Base-by-base conservation (phyloP, 208 protist genomes). In the Vickermania ingenoplastis region DNA sequence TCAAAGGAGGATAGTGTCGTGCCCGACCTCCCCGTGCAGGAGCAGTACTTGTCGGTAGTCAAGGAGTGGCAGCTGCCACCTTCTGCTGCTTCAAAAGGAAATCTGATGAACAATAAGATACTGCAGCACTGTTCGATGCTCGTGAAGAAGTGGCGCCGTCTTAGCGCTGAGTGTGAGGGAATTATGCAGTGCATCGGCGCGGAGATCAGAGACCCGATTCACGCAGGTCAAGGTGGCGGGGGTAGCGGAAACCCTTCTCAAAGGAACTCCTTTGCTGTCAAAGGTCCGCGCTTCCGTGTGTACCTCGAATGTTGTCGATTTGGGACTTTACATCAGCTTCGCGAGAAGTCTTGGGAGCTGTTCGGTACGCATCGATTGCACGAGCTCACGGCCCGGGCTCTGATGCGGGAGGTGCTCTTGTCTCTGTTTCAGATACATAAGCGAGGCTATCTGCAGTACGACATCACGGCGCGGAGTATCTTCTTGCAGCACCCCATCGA, bases 371-470 rank as follows among this genome's bases (percentile, higher is more conserved):
- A 23, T 0, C 71, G 75, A 14, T 71, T 96, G 62, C 78, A 88
- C 57, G 90, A 94, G 59, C 73, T 87, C 29, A 86, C 80, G 0
- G 71, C 77, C 4, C 79, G 80, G 1, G 76, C 79, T 3, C 86
- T 83, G 59, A 86, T 90, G 62, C 73, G 75, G 26, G 79, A 96
- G 57, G 87, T 94, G 7, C 75, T 96, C 22, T 57, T 85, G 27
- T 82, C 79, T 11, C 75, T 96, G 22, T 51, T 79, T n/a, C 75
- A 87, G 56, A 52, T 96, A 29, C 90, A 95, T 63, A 72, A 83
- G 23, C 61, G 74, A 13, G 63, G 76, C 23, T 75, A 81, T 50
- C 53, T 92, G 21, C 85, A 92, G 59, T 74, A 81, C 41, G 85
- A 92, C 65, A 31, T 94, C 23, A 82, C 72, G 57, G 83, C 83